Conservation (phyloP, 2,329 filamentous ascomycete species). For the Ophiosphaerella korrae region DNA sequence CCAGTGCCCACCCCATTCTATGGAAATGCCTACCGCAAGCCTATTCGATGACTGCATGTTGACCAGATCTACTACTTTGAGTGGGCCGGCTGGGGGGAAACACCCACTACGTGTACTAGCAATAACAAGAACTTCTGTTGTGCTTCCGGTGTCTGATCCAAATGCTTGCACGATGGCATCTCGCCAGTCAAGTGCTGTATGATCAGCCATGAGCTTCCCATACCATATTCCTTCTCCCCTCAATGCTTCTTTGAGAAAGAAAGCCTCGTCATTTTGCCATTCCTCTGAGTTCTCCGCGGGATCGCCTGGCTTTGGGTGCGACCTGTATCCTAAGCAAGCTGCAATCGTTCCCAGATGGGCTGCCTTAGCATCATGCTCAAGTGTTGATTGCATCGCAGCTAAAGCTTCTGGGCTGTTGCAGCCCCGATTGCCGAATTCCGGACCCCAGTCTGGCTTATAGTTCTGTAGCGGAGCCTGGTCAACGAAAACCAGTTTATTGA, state of each 20-base stretch:
- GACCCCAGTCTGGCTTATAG: conserved; percentile 30
- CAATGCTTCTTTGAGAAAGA: conserved; percentile 30
- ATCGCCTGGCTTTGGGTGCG: conserved; percentile 21
- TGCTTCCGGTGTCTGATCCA: conserved; percentile 17
- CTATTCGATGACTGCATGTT: conserved; percentile 12
- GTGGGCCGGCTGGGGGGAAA: conserved; percentile 30
- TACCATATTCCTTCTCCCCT: conserved; percentile 35
- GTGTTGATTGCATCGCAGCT: conserved; percentile 15
- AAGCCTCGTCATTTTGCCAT: conserved; percentile 29
- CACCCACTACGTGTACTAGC: conserved; percentile 36
- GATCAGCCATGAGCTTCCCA: conserved; percentile 37
- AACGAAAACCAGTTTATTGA: conserved; percentile 32
- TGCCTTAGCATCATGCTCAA: conserved; percentile 13
- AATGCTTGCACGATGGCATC: conserved; percentile 26
- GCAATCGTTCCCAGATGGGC: conserved; percentile 29
- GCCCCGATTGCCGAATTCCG: conserved; percentile 26
- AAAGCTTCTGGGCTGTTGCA: conserved; percentile 24
- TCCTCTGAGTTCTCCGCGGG: conserved; percentile 8
- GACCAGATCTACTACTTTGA: conserved; percentile 28
- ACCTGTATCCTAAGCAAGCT: conserved; percentile 31
- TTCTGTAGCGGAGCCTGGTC: conserved; percentile 37
- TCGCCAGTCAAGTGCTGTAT: conserved; percentile 36
- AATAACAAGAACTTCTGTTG: conserved; percentile 27
- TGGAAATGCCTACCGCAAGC: conserved; percentile 19
- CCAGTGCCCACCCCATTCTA: conserved; percentile 40